These are phyloP conservation scores for Sarocladium oryzae DNA, from an alignment of 2,329 filamentous ascomycete species.

Conservation along the genomic window DNA sequence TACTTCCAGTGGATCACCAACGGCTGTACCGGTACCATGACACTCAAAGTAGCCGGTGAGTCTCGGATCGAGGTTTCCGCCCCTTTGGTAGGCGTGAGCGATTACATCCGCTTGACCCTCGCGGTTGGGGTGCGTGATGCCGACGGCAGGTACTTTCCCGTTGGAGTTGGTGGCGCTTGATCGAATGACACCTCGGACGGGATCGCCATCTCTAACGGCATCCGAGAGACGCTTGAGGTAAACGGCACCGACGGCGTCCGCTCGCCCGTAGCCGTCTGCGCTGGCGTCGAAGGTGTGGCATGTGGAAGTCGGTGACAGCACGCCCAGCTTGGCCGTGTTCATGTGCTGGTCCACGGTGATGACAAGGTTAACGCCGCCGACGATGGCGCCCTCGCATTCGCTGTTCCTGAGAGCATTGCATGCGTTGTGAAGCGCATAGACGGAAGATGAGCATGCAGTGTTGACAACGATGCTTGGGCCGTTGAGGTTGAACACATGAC, in stretches of 20 bases:
- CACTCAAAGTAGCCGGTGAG: conserved; percentile 24
- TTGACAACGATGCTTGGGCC: conserved; percentile 31
- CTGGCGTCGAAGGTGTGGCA: conserved; percentile 41
- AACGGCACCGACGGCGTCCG: conserved; percentile 48
- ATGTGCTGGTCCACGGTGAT: conserved; percentile 20
- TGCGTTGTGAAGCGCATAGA: conserved; percentile 36
- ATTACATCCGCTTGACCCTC: conserved; percentile 33
- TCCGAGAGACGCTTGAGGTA: conserved; percentile 47
- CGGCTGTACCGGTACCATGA: conserved; percentile 24
- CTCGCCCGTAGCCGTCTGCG: conserved; percentile 47
- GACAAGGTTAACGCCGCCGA: conserved; percentile 25
- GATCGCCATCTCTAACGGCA: conserved; percentile 46
- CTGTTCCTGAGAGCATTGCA: conserved; percentile 17
- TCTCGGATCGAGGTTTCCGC: conserved; percentile 12
- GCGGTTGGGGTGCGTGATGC: conserved; percentile 46
- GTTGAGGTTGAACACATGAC: conserved; percentile 11
- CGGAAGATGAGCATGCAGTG: conserved; percentile 39
- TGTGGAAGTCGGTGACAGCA: conserved; percentile 25
- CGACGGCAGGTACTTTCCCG: conserved; percentile 28
- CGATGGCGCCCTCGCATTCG: conserved; percentile 19
- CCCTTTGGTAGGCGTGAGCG: conserved; percentile 18
- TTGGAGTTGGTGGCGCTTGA: conserved; percentile 44
- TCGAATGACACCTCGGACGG: conserved; percentile 42
- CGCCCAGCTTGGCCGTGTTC: conserved; percentile 16
- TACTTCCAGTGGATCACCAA: conserved; percentile 23